Evolutionary conservation across 768 basidiomycete genomes (phyloP).

Genomic region (Pleurotus platypus): DNA sequence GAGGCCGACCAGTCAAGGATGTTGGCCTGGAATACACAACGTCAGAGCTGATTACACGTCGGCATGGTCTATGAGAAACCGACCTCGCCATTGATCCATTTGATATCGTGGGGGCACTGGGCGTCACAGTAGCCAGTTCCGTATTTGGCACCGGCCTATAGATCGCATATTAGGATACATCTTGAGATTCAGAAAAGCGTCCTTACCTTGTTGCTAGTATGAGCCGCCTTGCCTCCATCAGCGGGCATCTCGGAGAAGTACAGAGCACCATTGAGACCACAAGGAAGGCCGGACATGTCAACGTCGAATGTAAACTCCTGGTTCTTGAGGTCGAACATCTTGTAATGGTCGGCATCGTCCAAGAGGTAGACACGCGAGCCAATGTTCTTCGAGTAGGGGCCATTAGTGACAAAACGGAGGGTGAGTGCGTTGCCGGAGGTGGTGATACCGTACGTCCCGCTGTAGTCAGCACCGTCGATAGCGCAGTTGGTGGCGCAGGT

Average conservation of each 20-base stretch:
- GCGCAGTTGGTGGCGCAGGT: conserved; percentile 12
- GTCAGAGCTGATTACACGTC: neutral
- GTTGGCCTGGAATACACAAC: neutral
- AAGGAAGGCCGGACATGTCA: conserved; percentile 50
- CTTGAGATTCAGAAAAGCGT: too few species aligned
- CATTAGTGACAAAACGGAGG: conserved; percentile 27
- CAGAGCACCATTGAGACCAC: conserved; percentile 5
- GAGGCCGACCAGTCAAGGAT: neutral
- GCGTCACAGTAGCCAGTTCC: conserved; percentile 15
- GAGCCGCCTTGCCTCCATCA: neutral
- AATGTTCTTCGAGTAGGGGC: conserved; percentile 13
- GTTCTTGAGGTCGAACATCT: conserved; percentile 43
- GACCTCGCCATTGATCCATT: conserved; percentile 37
- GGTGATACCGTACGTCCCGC: conserved; percentile 36
- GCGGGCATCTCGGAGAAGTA: conserved; percentile 3
- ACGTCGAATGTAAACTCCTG: conserved; percentile 62
- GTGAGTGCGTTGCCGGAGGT: conserved; percentile 26
- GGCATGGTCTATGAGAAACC: neutral
- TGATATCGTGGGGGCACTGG: conserved; percentile 42
- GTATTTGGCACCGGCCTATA: conserved; percentile 32
- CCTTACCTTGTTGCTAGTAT: neutral
- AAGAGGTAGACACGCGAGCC: conserved; percentile 12
- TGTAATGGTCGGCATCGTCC: neutral
- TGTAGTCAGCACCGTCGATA: conserved; percentile 24
- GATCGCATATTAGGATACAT: neutral